These are phyloP conservation scores for Diplotaxis tenuifolia DNA, from an alignment of 345 rosid species.

Conservation along the genomic window DNA sequence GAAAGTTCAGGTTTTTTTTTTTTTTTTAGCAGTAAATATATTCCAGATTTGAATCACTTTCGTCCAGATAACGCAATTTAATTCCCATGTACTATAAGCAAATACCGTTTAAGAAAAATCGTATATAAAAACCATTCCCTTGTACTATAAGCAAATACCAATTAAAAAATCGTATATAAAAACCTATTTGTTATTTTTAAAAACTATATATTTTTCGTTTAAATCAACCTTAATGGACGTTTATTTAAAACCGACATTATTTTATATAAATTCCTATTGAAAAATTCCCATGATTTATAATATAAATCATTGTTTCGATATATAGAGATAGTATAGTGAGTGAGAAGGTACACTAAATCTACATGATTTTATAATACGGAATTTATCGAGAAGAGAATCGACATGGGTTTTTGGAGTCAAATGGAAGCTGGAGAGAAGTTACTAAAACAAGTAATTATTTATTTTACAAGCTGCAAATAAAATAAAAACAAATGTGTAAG, in stretches of 20 bases:
- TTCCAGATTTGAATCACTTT: conserved; percentile 29
- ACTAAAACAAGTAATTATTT: conserved; percentile 32
- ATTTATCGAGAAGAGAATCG: conserved; percentile 29
- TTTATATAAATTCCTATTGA: background rate
- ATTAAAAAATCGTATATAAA: too few relatives aligned
- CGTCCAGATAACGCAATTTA: conserved; percentile 22
- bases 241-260: background rate
- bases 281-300: background rate
- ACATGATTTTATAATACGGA: background rate
- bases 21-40: conserved; percentile 8
- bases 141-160: background rate
- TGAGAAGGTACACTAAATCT: background rate
- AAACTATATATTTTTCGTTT: background rate
- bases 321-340: background rate
- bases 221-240: background rate
- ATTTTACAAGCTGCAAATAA: background rate
- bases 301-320: background rate
- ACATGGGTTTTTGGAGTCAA: conserved; percentile 34
- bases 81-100: background rate
- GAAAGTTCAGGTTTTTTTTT: conserved; percentile 30
- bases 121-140: background rate
- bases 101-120: too few relatives aligned
- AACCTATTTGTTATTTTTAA: background rate
- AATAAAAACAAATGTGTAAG: conserved; percentile 25
- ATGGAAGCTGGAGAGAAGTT: conserved; percentile 38